These are phyloP conservation scores for Suillus subalutaceus DNA, from an alignment of 768 basidiomycete species.

Conservation along the genomic window DNA sequence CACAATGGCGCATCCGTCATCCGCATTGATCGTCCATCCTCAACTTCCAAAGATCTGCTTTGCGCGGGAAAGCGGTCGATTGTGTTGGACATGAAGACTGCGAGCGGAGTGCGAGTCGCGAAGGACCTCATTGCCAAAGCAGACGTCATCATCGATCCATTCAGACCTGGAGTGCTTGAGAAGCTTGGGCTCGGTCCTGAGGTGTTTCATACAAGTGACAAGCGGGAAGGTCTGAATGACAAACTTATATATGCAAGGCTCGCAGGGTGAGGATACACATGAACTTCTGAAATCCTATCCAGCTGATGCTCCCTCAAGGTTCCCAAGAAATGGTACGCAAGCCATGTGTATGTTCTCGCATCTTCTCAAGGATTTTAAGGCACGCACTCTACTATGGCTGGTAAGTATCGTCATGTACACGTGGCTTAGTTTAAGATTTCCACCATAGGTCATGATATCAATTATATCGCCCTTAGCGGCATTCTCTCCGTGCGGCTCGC, in stretches of 20 bases:
- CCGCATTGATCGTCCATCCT: conserved; percentile 68
- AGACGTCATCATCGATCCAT: conserved; percentile 86
- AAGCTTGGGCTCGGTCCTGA: conserved; percentile 76
- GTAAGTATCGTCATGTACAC: conserved; percentile 38
- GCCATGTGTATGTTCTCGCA: not conserved
- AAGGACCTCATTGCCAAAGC: conserved; percentile 62
- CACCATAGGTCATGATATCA: conserved; percentile 74
- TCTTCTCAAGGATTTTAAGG: conserved; percentile 44
- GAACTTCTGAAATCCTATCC: conserved; percentile 7
- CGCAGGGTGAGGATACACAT: conserved; percentile 54
- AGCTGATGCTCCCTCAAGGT: conserved; percentile 39
- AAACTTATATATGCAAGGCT: conserved; percentile 75
- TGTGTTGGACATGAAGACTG: conserved; percentile 64
- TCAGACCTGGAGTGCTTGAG: conserved; percentile 83
- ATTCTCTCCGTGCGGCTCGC: conserved; percentile 58
- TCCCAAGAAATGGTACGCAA: conserved; percentile 58
- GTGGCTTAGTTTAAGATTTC: conserved; percentile 1
- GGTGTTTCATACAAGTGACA: conserved; percentile 59
- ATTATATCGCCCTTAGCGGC: conserved; percentile 81
- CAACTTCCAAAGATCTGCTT: conserved; percentile 52
- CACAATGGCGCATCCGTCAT: conserved; percentile 80
- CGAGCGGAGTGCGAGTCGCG: conserved; percentile 56
- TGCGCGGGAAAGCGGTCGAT: conserved; percentile 79
- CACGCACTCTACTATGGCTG: conserved; percentile 75
- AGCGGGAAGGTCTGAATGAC: conserved; percentile 54